Evolutionary conservation across 202 grass and related monocot species (phyloP).

Genomic region (Carex arenaria): DNA sequence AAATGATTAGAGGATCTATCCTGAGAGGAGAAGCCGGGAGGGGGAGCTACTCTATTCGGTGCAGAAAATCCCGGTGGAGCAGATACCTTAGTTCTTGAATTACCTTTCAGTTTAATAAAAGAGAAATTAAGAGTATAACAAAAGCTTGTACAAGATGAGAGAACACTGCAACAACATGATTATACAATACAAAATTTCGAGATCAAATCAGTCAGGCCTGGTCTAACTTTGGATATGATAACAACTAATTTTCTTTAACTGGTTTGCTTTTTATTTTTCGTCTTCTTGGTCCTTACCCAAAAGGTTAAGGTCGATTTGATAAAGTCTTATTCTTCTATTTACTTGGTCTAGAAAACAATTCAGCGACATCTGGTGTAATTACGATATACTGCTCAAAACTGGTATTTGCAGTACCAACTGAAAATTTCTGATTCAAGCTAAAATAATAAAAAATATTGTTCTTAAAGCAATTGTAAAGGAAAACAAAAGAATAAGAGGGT

Average conservation of each 20-base stretch:
- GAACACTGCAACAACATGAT: not conserved
- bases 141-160: not conserved
- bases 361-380: not conserved
- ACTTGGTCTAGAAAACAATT: not conserved
- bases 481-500: not conserved
- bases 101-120: slow-evolving; percentile 35
- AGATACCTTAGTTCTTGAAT: slow-evolving; percentile 71
- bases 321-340: not conserved
- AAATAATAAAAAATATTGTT: not conserved
- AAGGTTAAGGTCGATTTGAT: not conserved
- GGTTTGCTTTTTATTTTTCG: not conserved
- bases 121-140: slow-evolving; percentile 15
- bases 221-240: not conserved
- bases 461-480: not conserved
- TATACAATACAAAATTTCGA: not conserved
- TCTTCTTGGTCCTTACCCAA: not conserved
- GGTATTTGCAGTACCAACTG: not conserved
- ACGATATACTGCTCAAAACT: not conserved
- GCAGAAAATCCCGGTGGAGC: slow-evolving; percentile 82
- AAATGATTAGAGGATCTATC: slow-evolving; percentile 34
- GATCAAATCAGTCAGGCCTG: not conserved
- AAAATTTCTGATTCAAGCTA: not conserved
- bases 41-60: slow-evolving; percentile 53
- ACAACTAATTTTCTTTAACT: not conserved
- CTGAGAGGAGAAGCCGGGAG: slow-evolving; percentile 65